Conservation (phyloP, 108 stramenopile species). For the Skeletonema marinoi region DNA sequence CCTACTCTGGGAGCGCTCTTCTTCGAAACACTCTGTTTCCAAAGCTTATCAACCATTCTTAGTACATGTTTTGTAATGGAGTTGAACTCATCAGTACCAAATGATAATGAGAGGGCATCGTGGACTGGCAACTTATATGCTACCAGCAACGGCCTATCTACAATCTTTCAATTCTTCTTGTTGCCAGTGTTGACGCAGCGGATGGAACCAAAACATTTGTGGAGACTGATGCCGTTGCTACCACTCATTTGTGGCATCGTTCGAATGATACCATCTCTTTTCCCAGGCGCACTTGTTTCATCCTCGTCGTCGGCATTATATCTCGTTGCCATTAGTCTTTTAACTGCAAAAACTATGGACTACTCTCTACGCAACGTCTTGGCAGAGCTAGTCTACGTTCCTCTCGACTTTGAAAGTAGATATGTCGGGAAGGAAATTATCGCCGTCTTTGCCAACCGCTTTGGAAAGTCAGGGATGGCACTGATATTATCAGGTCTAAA, state of each 20-base stretch:
- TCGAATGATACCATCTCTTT: conserved; percentile 23
- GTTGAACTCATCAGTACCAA: conserved; percentile 55
- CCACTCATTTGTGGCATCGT: conserved; percentile 18
- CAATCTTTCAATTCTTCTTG: conserved; percentile 71
- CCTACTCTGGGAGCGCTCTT: conserved; percentile 79
- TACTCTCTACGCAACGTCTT: conserved; percentile 76
- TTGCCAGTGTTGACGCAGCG: conserved; percentile 65
- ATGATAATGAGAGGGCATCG: conserved; percentile 73
- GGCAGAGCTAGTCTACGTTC: conserved; percentile 79
- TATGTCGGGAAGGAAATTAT: conserved; percentile 87
- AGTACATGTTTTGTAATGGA: conserved; percentile 77
- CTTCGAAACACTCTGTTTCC: conserved; percentile 80
- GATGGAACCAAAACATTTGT: conserved; percentile 66
- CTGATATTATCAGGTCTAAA: conserved; percentile 74
- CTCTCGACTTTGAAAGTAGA: conserved; percentile 77
- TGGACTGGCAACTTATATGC: conserved; percentile 89
- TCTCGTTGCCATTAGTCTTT: conserved; percentile 61
- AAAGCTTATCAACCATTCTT: conserved; percentile 78
- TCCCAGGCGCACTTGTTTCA: conserved; percentile 12
- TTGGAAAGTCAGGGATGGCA: conserved; percentile 87
- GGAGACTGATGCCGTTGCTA: conserved; percentile 75
- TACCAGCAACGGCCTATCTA: conserved; percentile 69
- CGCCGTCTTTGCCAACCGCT: conserved; percentile 86
- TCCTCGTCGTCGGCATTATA: conserved; percentile 35
- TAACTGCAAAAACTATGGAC: conserved; percentile 68